Evolutionary conservation across 225 moss, liverwort and hornwort species (phyloP), one percentile per base, ranked within the genome.

Genomic region (Anthoceros angustus): DNA sequence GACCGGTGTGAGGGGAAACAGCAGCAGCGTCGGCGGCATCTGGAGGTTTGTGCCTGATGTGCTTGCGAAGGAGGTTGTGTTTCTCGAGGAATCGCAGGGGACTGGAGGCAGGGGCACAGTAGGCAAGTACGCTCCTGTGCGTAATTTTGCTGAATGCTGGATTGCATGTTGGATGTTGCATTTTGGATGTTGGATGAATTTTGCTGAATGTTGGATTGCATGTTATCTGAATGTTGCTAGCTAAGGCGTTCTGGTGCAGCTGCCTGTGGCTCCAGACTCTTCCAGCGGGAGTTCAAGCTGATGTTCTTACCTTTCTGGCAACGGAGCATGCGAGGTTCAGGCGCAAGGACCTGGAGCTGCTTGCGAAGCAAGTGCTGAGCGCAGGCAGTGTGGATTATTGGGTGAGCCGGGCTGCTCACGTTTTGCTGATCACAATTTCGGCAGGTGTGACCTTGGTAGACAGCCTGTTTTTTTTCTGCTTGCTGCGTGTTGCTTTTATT

Each of bases 221-320:
- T 65, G 67, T 72, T 63, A 72, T 7, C 49, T 20, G 14, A n/a
- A n/a, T 50, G 5, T 11, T 50, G 15, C 49, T 50, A 20, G 20
- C 49, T 14, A 5, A 20, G 14, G 14, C 20, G 16, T 50, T 20
- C 6, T 20, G 68, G 72, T 66, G 63, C 83, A 90, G 90, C 80
- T 75, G 76, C 45, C 81, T 87, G 70, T 90, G 87, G 90, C 78
- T 87, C 74, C 83, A 90, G 70, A 87, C 87, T 39, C 70, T 90
- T 32, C 74, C 90, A 0, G 76, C 70, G 78, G 82, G 78, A 62
- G 75, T 83, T 74, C 90, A 90, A 69, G 62, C 73, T 39, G 70
- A 68, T 26, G 77, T 84, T 42, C 70, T 90, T 66, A 80, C 83
- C 11, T 87, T 90, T 70, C 65, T 90, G 61, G 78, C 55, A 63